A percentile compares a stretch with the other conserved stretches of the same genome.
Evolutionary conservation across 345 rosid genomes (phyloP).

Genomic region (Populus davidiana): DNA sequence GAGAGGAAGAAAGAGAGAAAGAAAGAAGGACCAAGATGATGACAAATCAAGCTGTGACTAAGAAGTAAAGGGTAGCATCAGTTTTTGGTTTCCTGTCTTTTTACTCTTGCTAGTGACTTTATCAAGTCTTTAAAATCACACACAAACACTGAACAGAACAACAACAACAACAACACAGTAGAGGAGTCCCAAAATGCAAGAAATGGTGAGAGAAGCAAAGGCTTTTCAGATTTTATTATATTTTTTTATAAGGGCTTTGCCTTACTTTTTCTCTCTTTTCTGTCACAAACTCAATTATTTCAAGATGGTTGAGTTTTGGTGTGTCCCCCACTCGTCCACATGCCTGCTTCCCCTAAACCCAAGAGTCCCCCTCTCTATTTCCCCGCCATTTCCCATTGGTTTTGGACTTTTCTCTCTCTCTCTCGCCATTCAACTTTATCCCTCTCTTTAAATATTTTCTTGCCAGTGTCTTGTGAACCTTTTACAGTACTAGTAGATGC

Average conservation of each 20-base stretch:
- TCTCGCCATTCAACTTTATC: neutral
- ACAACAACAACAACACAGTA: neutral
- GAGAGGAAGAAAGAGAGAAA: neutral
- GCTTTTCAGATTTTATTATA: neutral
- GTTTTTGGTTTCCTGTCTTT: slow-evolving; percentile 21
- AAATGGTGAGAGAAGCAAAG: neutral
- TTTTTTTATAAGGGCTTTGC: neutral
- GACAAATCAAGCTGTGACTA: neutral
- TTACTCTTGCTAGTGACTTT: neutral
- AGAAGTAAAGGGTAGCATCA: slow-evolving; percentile 11
- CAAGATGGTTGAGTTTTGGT: slow-evolving; percentile 30
- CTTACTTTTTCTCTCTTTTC: slow-evolving; percentile 13
- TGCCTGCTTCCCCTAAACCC: slow-evolving; percentile 58
- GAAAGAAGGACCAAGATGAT: neutral
- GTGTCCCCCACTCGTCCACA: slow-evolving; percentile 72
- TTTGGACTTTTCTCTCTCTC: slow-evolving; percentile 12
- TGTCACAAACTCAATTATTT: slow-evolving; percentile 44
- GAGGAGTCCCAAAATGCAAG: slow-evolving; percentile 4
- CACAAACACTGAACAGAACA: neutral
- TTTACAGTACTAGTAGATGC: slow-evolving; percentile 1
- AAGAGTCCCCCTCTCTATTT: slow-evolving; percentile 37
- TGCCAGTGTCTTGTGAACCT: neutral
- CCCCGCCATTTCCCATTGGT: neutral
- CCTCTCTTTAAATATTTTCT: neutral
- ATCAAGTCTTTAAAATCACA: neutral